phyloP scores from a whole-genome alignment of 2,329 filamentous ascomycete genomes.

The Arthroderma uncinatum region DNA sequence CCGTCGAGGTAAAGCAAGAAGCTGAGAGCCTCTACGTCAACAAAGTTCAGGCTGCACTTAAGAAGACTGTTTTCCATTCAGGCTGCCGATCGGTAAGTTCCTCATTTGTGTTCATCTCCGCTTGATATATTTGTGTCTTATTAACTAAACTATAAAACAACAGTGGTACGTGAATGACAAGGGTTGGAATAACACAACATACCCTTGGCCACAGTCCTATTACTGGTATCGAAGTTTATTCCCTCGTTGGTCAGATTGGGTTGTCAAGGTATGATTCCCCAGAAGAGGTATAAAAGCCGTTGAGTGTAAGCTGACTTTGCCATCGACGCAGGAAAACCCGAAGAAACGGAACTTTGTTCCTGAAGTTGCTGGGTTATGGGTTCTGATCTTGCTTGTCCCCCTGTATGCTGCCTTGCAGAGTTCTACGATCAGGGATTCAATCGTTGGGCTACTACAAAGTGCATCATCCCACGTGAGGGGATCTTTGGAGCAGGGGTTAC shows the following conservation, averaged over 20 bases:
- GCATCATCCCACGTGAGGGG: background rate
- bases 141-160: background rate
- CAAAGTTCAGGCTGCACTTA: constrained; percentile 37
- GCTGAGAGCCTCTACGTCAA: constrained; percentile 36
- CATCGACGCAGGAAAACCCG: background rate
- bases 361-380: background rate
- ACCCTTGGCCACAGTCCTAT: constrained; percentile 21
- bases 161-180: constrained; percentile 21
- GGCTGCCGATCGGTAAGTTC: constrained; percentile 21
- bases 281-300: background rate
- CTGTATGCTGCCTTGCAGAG: background rate
- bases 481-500: background rate
- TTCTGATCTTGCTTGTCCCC: background rate
- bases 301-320: background rate
- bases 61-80: constrained; percentile 37
- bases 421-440: background rate
- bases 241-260: constrained; percentile 22
- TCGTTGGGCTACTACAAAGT: background rate
- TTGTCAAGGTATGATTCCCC: constrained; percentile 11
- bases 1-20: constrained; percentile 37
- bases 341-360: background rate
- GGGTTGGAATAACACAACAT: constrained; percentile 21
- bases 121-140: background rate
- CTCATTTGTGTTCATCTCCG: background rate
- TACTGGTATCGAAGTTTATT: constrained; percentile 23